Evolutionary conservation across 345 rosid genomes (phyloP).

Genomic region (Linum usitatissimum): DNA sequence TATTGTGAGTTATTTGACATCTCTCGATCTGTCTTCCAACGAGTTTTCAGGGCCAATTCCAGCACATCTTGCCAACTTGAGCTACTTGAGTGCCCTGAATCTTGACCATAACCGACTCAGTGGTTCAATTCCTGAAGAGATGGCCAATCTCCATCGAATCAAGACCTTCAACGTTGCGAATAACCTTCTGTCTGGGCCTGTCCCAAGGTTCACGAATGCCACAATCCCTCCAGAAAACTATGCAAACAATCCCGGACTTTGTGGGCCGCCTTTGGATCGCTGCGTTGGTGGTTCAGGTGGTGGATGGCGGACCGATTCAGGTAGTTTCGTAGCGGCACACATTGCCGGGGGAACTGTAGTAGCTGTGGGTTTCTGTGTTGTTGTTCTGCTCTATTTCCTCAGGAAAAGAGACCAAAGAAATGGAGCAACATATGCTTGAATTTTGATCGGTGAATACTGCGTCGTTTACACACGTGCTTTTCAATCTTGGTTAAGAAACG

Average conservation of each 20-base stretch:
- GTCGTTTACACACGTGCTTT: too few species aligned
- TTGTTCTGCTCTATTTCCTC: conserved; percentile 38
- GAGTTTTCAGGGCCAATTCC: conserved; percentile 64
- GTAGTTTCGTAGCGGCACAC: conserved; percentile 44
- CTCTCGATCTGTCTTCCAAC: conserved; percentile 62
- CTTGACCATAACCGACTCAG: conserved; percentile 53
- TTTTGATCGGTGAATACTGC: too few species aligned
- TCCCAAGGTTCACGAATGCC: conserved; percentile 17
- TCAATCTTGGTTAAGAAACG: too few species aligned
- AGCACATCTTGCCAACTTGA: conserved; percentile 18
- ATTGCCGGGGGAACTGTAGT: conserved; percentile 53
- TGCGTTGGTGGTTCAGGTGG: conserved; percentile 23
- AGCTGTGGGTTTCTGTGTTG: conserved; percentile 42
- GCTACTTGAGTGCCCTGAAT: conserved; percentile 46
- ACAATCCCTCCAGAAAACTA: conserved; percentile 2
- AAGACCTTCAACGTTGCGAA: conserved; percentile 43
- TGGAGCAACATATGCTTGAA: too few species aligned
- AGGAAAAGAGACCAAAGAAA: too few species aligned
- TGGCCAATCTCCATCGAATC: conserved; percentile 41
- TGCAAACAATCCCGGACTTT: conserved; percentile 49
- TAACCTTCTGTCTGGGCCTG: conserved; percentile 51
- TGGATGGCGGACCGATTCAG: too few species aligned
- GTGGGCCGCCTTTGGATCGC: conserved; percentile 41
- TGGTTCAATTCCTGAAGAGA: conserved; percentile 45
- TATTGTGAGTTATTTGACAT: conserved; percentile 18